These are phyloP conservation scores for Trichoderma koningii DNA, from an alignment of 2,329 filamentous ascomycete species.

Conservation along the genomic window DNA sequence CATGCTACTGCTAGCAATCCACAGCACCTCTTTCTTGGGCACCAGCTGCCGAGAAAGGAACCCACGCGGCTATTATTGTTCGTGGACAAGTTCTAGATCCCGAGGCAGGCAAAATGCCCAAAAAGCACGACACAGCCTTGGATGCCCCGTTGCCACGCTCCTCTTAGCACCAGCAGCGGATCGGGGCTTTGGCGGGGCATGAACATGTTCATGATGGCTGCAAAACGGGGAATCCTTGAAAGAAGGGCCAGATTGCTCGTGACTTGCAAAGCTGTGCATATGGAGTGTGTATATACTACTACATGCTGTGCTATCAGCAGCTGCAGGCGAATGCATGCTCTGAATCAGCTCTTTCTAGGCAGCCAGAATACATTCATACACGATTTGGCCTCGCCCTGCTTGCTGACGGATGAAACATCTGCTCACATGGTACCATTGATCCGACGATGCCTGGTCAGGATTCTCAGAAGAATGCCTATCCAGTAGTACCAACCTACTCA, in stretches of 20 bases:
- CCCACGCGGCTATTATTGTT: constrained; percentile 6
- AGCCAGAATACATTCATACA: not conserved
- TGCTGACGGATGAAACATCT: constrained; percentile 16
- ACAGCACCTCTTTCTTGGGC: not conserved
- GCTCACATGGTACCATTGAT: no score
- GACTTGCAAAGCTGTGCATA: not conserved
- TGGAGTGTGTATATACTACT: not conserved
- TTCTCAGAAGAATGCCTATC: no score
- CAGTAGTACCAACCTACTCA: no score
- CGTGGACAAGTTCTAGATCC: constrained; percentile 15
- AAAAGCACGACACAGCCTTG: constrained; percentile 6
- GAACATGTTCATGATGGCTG: constrained; percentile 9
- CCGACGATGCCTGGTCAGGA: no score
- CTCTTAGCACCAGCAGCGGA: not conserved
- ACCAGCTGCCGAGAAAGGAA: not conserved
- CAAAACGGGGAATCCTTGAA: constrained; percentile 1
- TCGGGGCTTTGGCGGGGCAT: constrained; percentile 7
- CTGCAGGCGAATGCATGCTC: not conserved
- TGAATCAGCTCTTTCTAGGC: not conserved
- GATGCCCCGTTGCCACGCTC: not conserved
- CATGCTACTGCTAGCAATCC: not conserved
- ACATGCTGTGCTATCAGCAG: not conserved
- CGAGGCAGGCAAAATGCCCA: constrained; percentile 10
- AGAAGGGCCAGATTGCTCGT: not conserved
- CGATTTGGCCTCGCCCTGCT: not conserved